Conservation (phyloP, 345 rosid species). For the Acer negundo region DNA sequence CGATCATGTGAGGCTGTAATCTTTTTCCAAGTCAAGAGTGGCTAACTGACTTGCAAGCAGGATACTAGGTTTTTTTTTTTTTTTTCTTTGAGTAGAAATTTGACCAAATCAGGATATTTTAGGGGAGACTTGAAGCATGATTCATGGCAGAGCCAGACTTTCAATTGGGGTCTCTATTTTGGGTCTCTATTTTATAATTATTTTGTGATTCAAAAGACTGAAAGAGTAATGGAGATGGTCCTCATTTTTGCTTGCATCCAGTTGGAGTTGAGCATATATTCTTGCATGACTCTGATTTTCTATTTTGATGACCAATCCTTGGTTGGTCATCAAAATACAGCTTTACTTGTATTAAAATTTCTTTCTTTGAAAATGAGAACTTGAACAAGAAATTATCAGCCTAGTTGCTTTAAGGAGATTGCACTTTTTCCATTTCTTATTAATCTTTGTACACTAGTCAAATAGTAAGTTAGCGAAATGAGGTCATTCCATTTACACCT, state of each 20-base stretch:
- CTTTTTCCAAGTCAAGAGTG: not conserved
- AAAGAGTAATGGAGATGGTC: not conserved
- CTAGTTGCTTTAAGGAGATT: not conserved
- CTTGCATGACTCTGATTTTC: not conserved
- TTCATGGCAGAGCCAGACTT: not conserved
- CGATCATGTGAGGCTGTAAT: not conserved
- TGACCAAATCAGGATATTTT: not conserved
- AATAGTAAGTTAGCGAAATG: no score
- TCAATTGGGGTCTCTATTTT: not conserved
- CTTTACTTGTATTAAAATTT: not conserved
- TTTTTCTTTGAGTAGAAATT: not conserved
- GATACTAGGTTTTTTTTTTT: not conserved
- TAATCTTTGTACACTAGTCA: no score
- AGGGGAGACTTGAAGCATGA: not conserved
- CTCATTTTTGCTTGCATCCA: not conserved
- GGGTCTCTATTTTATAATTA: not conserved
- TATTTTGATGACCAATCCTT: not conserved
- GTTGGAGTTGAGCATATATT: not conserved
- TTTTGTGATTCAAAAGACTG: not conserved
- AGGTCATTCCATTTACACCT: no score
- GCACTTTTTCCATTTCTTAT: no score
- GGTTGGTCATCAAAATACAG: conserved; percentile 5
- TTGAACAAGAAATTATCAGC: not conserved
- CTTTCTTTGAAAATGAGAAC: not conserved
- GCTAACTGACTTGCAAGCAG: not conserved